Conservation (phyloP, 139 green algal genomes). For the Gonium pectorale region DNA sequence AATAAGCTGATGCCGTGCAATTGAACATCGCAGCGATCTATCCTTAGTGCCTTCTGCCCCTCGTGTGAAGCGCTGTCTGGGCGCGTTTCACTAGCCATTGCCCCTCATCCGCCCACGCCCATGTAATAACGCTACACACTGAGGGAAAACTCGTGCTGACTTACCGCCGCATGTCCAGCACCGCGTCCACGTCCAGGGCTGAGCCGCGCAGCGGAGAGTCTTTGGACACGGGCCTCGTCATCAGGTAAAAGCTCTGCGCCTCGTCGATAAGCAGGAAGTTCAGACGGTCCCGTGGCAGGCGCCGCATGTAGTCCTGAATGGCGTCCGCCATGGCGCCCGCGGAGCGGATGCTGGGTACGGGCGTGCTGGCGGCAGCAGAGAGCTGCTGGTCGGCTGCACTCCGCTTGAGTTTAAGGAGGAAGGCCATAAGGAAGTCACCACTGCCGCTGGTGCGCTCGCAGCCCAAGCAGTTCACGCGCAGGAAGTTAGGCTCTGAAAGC, state of each 20-base stretch:
- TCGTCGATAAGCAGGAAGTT: slow-evolving; percentile 29
- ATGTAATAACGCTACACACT: neutral
- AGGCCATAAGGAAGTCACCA: neutral
- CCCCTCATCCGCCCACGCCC: neutral
- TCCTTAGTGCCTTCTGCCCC: neutral
- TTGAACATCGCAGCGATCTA: neutral
- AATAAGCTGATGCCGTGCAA: neutral
- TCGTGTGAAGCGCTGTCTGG: neutral
- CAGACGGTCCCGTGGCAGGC: slow-evolving; percentile 19
- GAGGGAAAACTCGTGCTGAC: neutral
- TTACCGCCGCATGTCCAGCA: slow-evolving; percentile 24
- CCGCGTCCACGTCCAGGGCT: neutral
- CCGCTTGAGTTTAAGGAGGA: neutral
- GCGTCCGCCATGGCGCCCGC: neutral
- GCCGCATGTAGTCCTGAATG: slow-evolving; percentile 7
- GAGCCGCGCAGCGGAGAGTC: neutral
- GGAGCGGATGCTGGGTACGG: neutral
- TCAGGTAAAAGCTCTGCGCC: slow-evolving; percentile 27
- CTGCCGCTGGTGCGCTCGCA: neutral
- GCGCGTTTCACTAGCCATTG: neutral
- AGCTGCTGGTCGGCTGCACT: neutral
- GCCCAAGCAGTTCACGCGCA: slow-evolving; percentile 13
- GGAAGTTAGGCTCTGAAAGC: slow-evolving; percentile 10
- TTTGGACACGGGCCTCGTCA: neutral
- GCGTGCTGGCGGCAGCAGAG: slow-evolving; percentile 9